Conservation (phyloP, 2,329 filamentous ascomycete genomes). For the Metarhizium brunneum region DNA sequence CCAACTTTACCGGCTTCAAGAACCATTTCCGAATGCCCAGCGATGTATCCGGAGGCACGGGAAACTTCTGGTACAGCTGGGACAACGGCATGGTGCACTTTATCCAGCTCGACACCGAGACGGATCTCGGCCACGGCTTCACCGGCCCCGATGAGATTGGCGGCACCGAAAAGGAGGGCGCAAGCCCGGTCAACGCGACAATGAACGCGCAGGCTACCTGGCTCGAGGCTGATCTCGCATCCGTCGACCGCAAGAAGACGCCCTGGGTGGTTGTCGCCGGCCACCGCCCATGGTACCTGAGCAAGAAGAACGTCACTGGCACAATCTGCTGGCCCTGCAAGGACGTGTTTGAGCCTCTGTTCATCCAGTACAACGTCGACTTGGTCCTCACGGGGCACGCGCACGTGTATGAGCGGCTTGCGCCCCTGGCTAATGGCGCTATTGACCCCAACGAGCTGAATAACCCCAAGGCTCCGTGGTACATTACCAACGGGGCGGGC, state of each 20-base stretch:
- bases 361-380: too few relatives aligned
- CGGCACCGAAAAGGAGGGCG: too few relatives aligned
- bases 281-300: slow-evolving; percentile 40
- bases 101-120: slow-evolving; percentile 22
- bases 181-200: too few relatives aligned
- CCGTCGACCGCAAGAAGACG: slow-evolving; percentile 37
- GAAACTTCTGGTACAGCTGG: slow-evolving; percentile 16
- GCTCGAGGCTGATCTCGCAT: too few relatives aligned
- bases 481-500: slow-evolving; percentile 18
- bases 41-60: slow-evolving; percentile 25
- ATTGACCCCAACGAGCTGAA: slow-evolving; percentile 10
- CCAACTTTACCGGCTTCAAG: too few relatives aligned
- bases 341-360: too few relatives aligned
- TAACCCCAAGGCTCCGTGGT: slow-evolving; percentile 19
- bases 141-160: too few relatives aligned
- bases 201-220: too few relatives aligned
- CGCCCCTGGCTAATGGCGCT: too few relatives aligned
- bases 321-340: neutral
- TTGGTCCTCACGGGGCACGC: too few relatives aligned
- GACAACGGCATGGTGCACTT: slow-evolving; percentile 19
- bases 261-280: slow-evolving; percentile 32
- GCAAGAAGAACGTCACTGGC: slow-evolving; percentile 14
- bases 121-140: too few relatives aligned
- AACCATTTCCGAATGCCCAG: slow-evolving; percentile 14
- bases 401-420: too few relatives aligned